A percentile compares a stretch with the other conserved stretches of the same genome.
These are phyloP conservation scores for Microthyrium microscopicum DNA, from an alignment of 2,329 filamentous ascomycete genomes.

Conservation along the genomic window DNA sequence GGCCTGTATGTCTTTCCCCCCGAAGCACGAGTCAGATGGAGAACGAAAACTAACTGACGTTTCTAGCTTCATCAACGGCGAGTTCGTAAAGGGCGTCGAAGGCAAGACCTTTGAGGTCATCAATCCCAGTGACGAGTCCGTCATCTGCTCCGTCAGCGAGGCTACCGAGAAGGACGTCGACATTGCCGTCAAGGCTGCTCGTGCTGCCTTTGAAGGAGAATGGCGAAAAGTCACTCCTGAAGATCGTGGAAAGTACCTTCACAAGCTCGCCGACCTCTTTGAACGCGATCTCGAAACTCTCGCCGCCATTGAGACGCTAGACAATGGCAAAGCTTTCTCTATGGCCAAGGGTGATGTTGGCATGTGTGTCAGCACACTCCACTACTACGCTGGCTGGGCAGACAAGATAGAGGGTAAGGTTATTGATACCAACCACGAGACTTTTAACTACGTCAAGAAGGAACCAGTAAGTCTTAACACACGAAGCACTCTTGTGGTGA, in stretches of 20 bases:
- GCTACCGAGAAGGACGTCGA: slow-evolving; percentile 74
- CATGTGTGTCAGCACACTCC: slow-evolving; percentile 51
- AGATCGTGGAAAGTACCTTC: slow-evolving; percentile 50
- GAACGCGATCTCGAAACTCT: slow-evolving; percentile 65
- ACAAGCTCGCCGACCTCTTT: slow-evolving; percentile 63
- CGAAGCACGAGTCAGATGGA: background rate
- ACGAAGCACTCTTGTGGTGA: too few relatives aligned
- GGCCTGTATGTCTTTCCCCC: slow-evolving; percentile 29
- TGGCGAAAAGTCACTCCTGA: slow-evolving; percentile 55
- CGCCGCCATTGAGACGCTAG: slow-evolving; percentile 68
- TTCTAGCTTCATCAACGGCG: slow-evolving; percentile 74
- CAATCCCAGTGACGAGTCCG: slow-evolving; percentile 73
- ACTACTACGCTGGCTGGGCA: slow-evolving; percentile 82
- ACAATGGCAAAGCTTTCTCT: slow-evolving; percentile 69
- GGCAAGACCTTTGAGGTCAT: slow-evolving; percentile 86
- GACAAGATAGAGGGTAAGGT: slow-evolving; percentile 87
- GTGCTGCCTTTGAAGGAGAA: slow-evolving; percentile 63
- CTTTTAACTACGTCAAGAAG: slow-evolving; percentile 67
- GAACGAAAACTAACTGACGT: background rate
- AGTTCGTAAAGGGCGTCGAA: slow-evolving; percentile 69
- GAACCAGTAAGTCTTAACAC: slow-evolving; percentile 48
- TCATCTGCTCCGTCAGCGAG: slow-evolving; percentile 69
- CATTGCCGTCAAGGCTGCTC: slow-evolving; percentile 68
- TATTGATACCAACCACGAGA: slow-evolving; percentile 59
- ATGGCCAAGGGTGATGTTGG: slow-evolving; percentile 63